Evolutionary conservation across 2,329 filamentous ascomycete genomes (phyloP).

Genomic region (Arthrocladium fulminans): DNA sequence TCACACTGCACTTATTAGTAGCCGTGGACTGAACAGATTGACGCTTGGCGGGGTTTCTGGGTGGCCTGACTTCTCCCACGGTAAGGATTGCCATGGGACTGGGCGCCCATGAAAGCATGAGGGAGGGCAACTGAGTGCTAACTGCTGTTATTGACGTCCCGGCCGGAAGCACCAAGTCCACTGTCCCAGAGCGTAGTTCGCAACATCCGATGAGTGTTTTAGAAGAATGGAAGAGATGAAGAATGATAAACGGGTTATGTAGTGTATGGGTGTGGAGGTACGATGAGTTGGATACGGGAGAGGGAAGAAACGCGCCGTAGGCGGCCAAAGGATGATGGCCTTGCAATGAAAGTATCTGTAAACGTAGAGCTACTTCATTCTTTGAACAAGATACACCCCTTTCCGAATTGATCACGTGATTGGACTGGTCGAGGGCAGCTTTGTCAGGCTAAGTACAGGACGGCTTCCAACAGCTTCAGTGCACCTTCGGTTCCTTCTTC

Average conservation of each 20-base stretch:
- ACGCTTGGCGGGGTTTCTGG: no score
- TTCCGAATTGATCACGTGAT: background rate
- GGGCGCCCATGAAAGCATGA: conserved; percentile 51
- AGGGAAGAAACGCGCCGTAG: background rate
- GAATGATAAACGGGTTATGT: background rate
- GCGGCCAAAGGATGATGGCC: background rate
- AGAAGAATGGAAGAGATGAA: background rate
- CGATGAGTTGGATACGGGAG: background rate
- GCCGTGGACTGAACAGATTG: no score
- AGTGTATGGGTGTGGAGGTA: background rate
- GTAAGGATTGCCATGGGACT: conserved; percentile 59
- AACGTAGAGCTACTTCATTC: background rate
- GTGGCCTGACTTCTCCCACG: conserved; percentile 64
- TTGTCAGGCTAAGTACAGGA: background rate
- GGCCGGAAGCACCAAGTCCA: conserved; percentile 61
- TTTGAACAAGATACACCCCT: background rate
- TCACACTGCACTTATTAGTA: no score
- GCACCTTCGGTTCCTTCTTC: background rate
- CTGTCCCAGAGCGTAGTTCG: conserved; percentile 61
- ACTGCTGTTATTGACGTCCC: conserved; percentile 46
- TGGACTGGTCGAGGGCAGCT: background rate
- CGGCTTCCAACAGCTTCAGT: background rate
- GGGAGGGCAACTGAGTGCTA: conserved; percentile 64
- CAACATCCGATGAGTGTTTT: background rate
- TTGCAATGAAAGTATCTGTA: background rate